A percentile compares a stretch with the other conserved stretches of the same genome.
phyloP scores from a whole-genome alignment of 345 rosid species.

The Nephelium lappaceum region DNA sequence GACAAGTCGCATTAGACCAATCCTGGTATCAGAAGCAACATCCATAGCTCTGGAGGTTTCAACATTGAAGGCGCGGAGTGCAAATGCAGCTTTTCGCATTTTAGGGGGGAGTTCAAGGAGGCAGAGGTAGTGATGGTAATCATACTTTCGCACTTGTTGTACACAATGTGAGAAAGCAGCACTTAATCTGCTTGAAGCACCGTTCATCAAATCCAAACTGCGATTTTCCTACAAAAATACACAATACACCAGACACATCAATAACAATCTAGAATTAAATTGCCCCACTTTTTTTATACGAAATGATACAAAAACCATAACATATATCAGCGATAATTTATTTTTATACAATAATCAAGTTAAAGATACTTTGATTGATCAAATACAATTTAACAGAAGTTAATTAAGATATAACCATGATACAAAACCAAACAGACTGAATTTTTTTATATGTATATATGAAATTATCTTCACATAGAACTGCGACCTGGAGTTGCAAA shows the following conservation, averaged over 20 bases:
- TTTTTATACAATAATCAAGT: neutral
- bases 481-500: neutral
- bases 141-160: slow-evolving; percentile 85
- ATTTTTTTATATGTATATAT: too few species aligned
- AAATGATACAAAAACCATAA: neutral
- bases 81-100: slow-evolving; percentile 91
- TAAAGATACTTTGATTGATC: neutral
- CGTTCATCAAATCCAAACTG: slow-evolving; percentile 49
- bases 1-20: slow-evolving; percentile 86
- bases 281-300: neutral
- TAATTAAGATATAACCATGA: neutral
- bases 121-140: slow-evolving; percentile 97
- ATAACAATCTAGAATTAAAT: neutral
- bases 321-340: neutral
- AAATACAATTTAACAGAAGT: neutral
- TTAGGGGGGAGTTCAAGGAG: slow-evolving; percentile 80
- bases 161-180: slow-evolving; percentile 86
- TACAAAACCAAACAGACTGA: neutral
- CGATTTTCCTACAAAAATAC: slow-evolving; percentile 33
- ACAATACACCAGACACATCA: neutral
- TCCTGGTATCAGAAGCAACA: slow-evolving; percentile 85
- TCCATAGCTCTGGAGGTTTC: slow-evolving; percentile 97
- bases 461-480: neutral
- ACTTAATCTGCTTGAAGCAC: slow-evolving; percentile 55
- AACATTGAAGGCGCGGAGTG: slow-evolving; percentile 87